phyloP scores from a whole-genome alignment of 306 rosid species.

The Vigna nakashimae region DNA sequence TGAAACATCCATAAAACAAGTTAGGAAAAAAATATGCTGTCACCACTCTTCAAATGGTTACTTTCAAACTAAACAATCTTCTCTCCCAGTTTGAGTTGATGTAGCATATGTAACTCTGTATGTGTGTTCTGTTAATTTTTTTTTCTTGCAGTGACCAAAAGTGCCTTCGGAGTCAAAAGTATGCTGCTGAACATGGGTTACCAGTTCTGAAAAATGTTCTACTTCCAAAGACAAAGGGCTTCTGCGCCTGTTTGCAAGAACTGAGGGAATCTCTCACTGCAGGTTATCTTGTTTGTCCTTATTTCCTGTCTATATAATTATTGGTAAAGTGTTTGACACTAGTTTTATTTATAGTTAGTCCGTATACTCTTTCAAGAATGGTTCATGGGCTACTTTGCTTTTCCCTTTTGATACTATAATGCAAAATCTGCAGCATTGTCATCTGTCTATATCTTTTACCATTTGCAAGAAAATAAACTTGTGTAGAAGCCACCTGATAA shows the following conservation, averaged over 20 bases:
- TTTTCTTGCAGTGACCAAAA: constrained; percentile 68
- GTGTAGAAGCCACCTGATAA: constrained; percentile 16
- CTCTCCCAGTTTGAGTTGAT: constrained; percentile 20
- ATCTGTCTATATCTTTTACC: constrained; percentile 6
- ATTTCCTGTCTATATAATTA: constrained; percentile 10
- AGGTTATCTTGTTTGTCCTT: constrained; percentile 54
- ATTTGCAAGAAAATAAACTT: background rate
- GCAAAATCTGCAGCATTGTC: constrained; percentile 9
- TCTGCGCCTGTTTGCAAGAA: constrained; percentile 69
- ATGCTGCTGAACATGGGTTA: constrained; percentile 75
- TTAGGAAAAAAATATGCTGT: background rate
- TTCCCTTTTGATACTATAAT: constrained; percentile 24
- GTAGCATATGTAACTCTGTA: constrained; percentile 19
- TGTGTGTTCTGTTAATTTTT: constrained; percentile 14
- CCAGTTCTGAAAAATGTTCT: constrained; percentile 69
- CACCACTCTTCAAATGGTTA: constrained; percentile 7
- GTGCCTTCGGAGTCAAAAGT: constrained; percentile 73
- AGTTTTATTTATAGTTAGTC: constrained; percentile 2
- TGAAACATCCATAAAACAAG: constrained; percentile 1
- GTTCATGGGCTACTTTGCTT: constrained; percentile 14
- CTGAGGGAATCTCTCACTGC: constrained; percentile 66
- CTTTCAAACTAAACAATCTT: constrained; percentile 22
- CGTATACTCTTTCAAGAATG: background rate
- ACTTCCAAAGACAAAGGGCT: constrained; percentile 84
- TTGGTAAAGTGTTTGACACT: constrained; percentile 11